Evolutionary conservation across 345 rosid species (phyloP), one percentile per base, ranked within the genome.

Genomic region (Luvunga scandens): DNA sequence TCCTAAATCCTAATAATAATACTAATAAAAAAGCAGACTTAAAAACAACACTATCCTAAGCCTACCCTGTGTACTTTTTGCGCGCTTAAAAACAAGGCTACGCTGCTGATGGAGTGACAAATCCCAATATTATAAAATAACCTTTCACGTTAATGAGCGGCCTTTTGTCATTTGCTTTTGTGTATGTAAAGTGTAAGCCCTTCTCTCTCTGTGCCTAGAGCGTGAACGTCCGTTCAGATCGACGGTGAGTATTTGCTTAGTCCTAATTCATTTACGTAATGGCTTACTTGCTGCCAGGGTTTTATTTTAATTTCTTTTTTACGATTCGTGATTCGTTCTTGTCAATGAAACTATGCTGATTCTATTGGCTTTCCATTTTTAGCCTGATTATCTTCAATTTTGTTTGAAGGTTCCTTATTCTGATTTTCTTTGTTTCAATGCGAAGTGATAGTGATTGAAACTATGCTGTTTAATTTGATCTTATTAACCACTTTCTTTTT

Each of bases 61-160:
- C 16, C 50, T 3, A 45, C 50, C 16, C 50, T 0, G 1, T 12
- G 16, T 13, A 31, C 33, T 45, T 45, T 21, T 66, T 31, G 1
- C 38, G 82, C 77, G 71, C 85, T 79, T 75, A 1, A 61, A 75
- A 75, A 24, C 77, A 63, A 78, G 75, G 84, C 84, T 69, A 82
- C 73, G 82, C 71, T 67, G 72, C 36, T 14, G n/a, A 4, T n/a
- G 7, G 27, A 34, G 55, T 28, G 39, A n/a, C 53, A 16, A 36
- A 38, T 10, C 42, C 42, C 62, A 71, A 21, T n/a, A n/a, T 5
- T 14, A 71, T 14, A 48, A 48, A 50, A 6, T 1, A 39, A 28
- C 14, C 38, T 70, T 50, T 50, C 61, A 8, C 38, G 13, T 4
- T 28, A 22, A 4, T 31, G 7, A 30, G 31, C 16, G 21, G 4